Percentiles rank a stretch among this genome's conserved stretches.
Conservation (phyloP, 441 rosid species). For the Euphorbia schlechtendalii region DNA sequence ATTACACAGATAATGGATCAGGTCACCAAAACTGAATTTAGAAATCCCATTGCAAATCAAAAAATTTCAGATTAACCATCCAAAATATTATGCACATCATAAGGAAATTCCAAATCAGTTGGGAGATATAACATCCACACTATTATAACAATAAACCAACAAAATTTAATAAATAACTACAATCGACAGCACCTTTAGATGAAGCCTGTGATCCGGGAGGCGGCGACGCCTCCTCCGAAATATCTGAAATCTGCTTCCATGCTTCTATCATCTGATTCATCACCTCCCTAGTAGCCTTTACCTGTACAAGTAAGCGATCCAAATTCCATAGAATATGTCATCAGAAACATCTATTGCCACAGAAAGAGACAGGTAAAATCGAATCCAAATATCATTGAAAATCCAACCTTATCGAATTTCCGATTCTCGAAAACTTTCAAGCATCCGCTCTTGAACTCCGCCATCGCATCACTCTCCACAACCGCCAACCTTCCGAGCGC, state of each 20-base stretch:
- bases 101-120: neutral
- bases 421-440: conserved; percentile 65
- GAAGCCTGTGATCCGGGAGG: conserved; percentile 54
- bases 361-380: neutral
- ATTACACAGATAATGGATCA: neutral
- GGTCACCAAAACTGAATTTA: too few relatives aligned
- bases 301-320: conserved; percentile 33
- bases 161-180: neutral
- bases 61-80: neutral
- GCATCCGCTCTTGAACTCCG: conserved; percentile 59
- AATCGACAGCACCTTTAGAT: conserved; percentile 71
- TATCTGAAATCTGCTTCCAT: conserved; percentile 87
- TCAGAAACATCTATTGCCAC: neutral
- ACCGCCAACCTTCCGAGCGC: conserved; percentile 65
- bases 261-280: conserved; percentile 77
- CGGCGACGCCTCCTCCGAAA: conserved; percentile 61
- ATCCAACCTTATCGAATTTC: conserved; percentile 69
- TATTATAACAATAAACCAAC: neutral
- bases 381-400: conserved; percentile 3
- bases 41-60: neutral
- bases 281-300: conserved; percentile 88
- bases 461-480: conserved; percentile 54
- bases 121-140: conserved; percentile 2
- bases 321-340: neutral
- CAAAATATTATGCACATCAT: neutral